Conservation (phyloP, 2,329 filamentous ascomycete species). For the Metarhizium rileyi region DNA sequence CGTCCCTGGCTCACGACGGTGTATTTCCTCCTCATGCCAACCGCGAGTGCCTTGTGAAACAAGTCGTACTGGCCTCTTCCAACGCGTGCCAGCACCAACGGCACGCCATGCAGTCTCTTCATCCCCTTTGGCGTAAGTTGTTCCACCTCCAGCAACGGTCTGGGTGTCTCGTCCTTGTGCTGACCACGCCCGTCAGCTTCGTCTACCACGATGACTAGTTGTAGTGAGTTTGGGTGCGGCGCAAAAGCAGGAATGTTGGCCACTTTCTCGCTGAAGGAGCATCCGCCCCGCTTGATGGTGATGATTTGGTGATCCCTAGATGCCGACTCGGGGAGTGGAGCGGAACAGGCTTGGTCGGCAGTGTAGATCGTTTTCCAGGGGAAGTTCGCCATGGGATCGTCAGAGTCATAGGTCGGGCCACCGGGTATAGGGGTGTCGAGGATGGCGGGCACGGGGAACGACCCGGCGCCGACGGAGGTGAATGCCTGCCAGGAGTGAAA, state of each 20-base stretch:
- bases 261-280: constrained; percentile 76
- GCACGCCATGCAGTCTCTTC: constrained; percentile 59
- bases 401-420: constrained; percentile 31
- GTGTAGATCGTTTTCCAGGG: constrained; percentile 65
- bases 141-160: constrained; percentile 64
- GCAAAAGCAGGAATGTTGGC: constrained; percentile 73
- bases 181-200: constrained; percentile 21
- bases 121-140: constrained; percentile 65
- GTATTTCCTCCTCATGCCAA: constrained; percentile 72
- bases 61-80: constrained; percentile 50
- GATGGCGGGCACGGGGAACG: constrained; percentile 60
- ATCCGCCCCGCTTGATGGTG: constrained; percentile 71
- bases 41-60: constrained; percentile 50
- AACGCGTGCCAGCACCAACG: constrained; percentile 75
- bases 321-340: constrained; percentile 40
- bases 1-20: constrained; percentile 73
- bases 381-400: constrained; percentile 34
- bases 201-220: constrained; percentile 70
- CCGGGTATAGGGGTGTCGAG: constrained; percentile 41
- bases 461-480: constrained; percentile 45
- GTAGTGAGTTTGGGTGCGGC: constrained; percentile 50
- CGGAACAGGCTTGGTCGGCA: constrained; percentile 57
- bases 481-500: constrained; percentile 41
- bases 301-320: constrained; percentile 62
- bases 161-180: constrained; percentile 25